phyloP scores from a whole-genome alignment of 2,329 filamentous ascomycete species.

The Talaromyces islandicus region DNA sequence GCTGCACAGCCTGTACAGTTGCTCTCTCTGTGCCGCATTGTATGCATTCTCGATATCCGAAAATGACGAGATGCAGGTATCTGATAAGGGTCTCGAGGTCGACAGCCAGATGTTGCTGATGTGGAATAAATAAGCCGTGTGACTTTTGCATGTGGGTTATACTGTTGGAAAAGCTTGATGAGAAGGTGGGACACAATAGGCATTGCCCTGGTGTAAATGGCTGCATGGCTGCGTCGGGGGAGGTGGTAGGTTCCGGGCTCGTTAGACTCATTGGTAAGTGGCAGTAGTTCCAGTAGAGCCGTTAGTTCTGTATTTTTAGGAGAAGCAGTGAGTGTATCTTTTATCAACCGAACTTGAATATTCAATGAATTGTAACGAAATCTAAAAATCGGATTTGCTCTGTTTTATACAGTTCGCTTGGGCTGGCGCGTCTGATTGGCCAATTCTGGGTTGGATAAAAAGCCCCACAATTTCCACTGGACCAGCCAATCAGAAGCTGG shows the following conservation, averaged over 20 bases:
- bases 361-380: neutral
- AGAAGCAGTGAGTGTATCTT: neutral
- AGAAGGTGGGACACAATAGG: constrained; percentile 1
- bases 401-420: neutral
- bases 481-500: neutral
- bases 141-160: constrained; percentile 9
- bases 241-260: neutral
- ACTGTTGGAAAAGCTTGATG: neutral
- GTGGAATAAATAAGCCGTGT: constrained; percentile 6
- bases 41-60: constrained; percentile 9
- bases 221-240: neutral
- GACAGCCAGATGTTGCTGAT: constrained; percentile 6
- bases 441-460: neutral
- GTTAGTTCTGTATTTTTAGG: neutral
- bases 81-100: constrained; percentile 7
- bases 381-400: neutral
- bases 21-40: constrained; percentile 3
- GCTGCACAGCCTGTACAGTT: constrained; percentile 9
- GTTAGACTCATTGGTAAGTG: constrained; percentile 3
- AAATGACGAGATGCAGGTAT: constrained; percentile 10
- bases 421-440: neutral
- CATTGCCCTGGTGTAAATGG: constrained; percentile 8
- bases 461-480: neutral
- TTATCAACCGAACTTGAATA: neutral
- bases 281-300: neutral